phyloP scores from a whole-genome alignment of 2,329 filamentous ascomycete species.

The Hymenoscyphus infarciens region DNA sequence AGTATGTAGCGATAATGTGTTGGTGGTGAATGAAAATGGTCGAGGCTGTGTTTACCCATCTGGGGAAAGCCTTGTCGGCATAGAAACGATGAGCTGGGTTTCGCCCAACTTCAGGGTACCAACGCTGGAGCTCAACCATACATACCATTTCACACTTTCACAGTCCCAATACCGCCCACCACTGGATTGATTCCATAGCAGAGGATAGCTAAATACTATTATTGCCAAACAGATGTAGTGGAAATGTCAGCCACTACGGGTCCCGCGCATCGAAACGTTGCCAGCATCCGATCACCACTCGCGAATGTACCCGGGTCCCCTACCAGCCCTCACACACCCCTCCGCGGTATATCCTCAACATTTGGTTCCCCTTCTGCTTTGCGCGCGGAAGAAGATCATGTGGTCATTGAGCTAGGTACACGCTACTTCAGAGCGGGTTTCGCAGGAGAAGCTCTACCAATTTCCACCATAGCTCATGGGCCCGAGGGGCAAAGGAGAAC shows the following conservation, averaged over 20 bases:
- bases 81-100: neutral
- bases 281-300: conserved; percentile 47
- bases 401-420: conserved; percentile 80
- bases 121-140: too few species aligned
- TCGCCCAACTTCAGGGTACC: too few species aligned
- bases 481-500: conserved; percentile 72
- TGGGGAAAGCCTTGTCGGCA: conserved; percentile 2
- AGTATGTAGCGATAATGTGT: neutral
- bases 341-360: conserved; percentile 45
- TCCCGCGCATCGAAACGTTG: conserved; percentile 55
- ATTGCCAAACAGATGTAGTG: neutral
- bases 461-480: conserved; percentile 65
- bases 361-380: conserved; percentile 59
- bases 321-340: conserved; percentile 58
- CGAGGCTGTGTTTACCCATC: neutral
- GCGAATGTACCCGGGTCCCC: conserved; percentile 30
- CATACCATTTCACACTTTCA: too few species aligned
- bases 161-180: neutral
- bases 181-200: neutral
- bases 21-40: neutral
- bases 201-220: neutral
- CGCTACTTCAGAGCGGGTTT: conserved; percentile 79
- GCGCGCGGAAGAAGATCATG: conserved; percentile 74
- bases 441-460: conserved; percentile 76
- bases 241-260: conserved; percentile 29